phyloP scores from a whole-genome alignment of 306 rosid genomes.

The Abrus pulchellus region DNA sequence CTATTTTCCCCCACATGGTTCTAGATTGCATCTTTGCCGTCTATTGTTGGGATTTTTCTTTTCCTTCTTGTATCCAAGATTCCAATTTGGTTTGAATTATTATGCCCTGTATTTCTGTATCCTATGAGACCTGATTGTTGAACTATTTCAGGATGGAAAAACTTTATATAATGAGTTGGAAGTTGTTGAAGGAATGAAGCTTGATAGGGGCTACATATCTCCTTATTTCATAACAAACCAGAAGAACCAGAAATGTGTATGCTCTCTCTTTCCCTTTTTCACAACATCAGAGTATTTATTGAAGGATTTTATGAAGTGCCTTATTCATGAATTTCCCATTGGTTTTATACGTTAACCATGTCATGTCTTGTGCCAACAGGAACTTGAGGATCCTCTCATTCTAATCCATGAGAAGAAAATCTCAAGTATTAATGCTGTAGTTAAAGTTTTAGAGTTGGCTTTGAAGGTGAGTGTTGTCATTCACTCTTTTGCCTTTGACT shows the following conservation, averaged over 20 bases:
- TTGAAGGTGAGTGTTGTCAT: conserved; percentile 64
- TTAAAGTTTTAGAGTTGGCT: conserved; percentile 91
- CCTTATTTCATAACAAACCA: conserved; percentile 93
- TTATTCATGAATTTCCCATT: neutral
- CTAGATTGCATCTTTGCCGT: too few species aligned
- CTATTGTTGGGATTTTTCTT: too few species aligned
- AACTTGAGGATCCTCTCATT: conserved; percentile 91
- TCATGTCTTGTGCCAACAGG: conserved; percentile 58
- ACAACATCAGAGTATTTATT: neutral
- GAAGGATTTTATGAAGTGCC: neutral
- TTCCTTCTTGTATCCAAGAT: too few species aligned
- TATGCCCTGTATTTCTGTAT: too few species aligned
- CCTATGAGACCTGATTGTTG: too few species aligned
- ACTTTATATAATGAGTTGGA: conserved; percentile 92
- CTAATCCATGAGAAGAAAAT: conserved; percentile 96
- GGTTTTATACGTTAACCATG: neutral
- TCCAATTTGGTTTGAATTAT: too few species aligned
- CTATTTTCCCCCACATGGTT: too few species aligned
- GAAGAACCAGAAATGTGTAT: conserved; percentile 96
- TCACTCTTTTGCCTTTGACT: conserved; percentile 11
- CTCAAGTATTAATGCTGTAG: conserved; percentile 75
- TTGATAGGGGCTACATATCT: conserved; percentile 95
- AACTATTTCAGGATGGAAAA: conserved; percentile 85
- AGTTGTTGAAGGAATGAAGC: conserved; percentile 99
- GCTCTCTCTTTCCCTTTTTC: conserved; percentile 45